Conservation (phyloP, 2,329 filamentous ascomycete species). For the Ustilaginoidea virens region DNA sequence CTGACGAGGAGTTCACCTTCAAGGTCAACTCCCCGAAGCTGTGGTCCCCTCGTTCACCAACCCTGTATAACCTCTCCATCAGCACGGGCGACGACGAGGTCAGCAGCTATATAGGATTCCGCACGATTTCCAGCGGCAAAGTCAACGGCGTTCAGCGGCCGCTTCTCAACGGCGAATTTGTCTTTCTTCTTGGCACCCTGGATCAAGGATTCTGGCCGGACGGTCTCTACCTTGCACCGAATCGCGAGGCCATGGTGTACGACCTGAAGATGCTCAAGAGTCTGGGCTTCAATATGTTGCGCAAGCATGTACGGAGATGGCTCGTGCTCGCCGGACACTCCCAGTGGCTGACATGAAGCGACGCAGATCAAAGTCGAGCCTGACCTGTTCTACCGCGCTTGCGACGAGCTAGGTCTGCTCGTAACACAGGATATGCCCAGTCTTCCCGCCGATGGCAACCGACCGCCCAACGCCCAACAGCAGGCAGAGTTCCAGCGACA, state of each 20-base stretch:
- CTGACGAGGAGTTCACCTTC: constrained; percentile 38
- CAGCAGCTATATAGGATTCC: constrained; percentile 53
- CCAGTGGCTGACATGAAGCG: no score
- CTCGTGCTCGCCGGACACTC: not conserved
- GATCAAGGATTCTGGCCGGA: constrained; percentile 63
- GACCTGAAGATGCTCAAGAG: constrained; percentile 49
- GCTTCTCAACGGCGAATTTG: constrained; percentile 51
- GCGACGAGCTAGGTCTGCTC: constrained; percentile 48
- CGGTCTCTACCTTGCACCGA: constrained; percentile 50
- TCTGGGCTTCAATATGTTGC: constrained; percentile 54
- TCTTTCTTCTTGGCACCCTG: constrained; percentile 52
- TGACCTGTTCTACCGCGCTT: constrained; percentile 51
- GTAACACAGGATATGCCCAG: constrained; percentile 62
- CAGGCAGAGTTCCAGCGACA: constrained; percentile 52
- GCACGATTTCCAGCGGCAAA: constrained; percentile 40
- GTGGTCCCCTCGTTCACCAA: constrained; percentile 50
- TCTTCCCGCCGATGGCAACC: constrained; percentile 21
- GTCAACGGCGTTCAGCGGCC: constrained; percentile 45
- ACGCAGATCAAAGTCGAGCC: constrained; percentile 51
- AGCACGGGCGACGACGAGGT: constrained; percentile 35
- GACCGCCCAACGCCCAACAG: constrained; percentile 26
- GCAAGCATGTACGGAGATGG: constrained; percentile 45
- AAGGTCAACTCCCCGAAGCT: constrained; percentile 35
- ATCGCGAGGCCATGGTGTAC: constrained; percentile 49
- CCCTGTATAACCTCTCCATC: constrained; percentile 48